Evolutionary conservation across 345 rosid genomes (phyloP), one percentile per base, ranked within the genome.

Genomic region (Eutrema heterophyllum): DNA sequence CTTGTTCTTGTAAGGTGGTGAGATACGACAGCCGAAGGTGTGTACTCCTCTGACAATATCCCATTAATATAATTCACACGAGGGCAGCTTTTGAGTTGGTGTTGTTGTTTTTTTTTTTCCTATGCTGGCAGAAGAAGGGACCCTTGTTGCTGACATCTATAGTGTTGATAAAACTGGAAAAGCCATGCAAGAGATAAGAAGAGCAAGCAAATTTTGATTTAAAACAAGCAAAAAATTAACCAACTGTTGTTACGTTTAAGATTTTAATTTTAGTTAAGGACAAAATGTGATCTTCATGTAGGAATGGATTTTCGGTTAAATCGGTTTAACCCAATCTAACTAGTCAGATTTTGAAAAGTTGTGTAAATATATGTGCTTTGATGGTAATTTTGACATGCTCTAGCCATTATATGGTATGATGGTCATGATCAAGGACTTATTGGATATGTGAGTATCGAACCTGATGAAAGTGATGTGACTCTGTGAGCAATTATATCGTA

Each of bases 21-120:
- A 50, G 36, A 50, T 50, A 76, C 65, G 58, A 59, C 33, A 59
- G n/a, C n/a, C 55, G 73, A 67, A 67, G 62, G 62, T 59, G 67
- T 39, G 48, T 41, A 44, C 46, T 67, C 45, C 58, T 74, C 78
- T 74, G 78, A 74, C 73, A 74, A 59, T 7, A 59, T 67, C 73
- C 55, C 78, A n/a, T n/a, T n/a, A 67, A 74, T 74, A 74, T 60
- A 62, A 61, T 75, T 68, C 74, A 68, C 69, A 75, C 57, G 69
- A 52, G 64, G 64, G 74, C 74, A 75, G 68, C 74, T 75, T 68
- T 75, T 68, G 57, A n/a, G 74, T 68, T 61, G 74, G 35, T 53
- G 7, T n/a, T 39, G 21, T 26, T 49, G 18, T 39, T 3, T 46
- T 30, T 33, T 24, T 8, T 16, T 43, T 38, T 43, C 52, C 49